Base-by-base conservation (phyloP, 192 early-diverging fungal genomes). In the Funneliformis geosporum region DNA sequence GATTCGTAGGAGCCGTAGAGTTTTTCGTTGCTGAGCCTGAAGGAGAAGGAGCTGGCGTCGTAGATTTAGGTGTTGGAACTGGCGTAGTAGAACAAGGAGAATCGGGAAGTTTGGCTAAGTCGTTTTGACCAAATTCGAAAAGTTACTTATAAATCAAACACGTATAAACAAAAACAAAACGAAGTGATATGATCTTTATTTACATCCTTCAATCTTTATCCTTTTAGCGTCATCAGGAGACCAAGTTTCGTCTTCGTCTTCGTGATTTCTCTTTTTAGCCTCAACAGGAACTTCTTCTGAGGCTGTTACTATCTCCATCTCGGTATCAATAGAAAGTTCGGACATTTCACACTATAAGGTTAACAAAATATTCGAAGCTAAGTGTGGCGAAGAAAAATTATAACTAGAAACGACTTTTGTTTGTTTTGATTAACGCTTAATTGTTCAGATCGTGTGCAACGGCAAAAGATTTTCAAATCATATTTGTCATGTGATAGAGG, bases 261-360 rank as follows among this genome's bases (percentile, higher is more conserved):
- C 64, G 33, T 66, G 70, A 10, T 47, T 50, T 73, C 70, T 42
- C n/a, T 73, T 73, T 43, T 73, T 73, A 50, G 33, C n/a, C 28
- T 73, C 70, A 28, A 55, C 16, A 21, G 50, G 50, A 21, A 55
- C 50, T 55, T 55, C 50, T 55, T 55, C 50, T 55, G 50, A 55
- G 18, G 18, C 21, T n/a, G 50, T 14, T n/a, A 55, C 50, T 55
- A 55, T 14, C 16, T 55, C 50, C 50, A 55, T 55, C 50, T 55
- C 50, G 16, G 18, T 55, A 21, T 55, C 50, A 9, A 44, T 5
- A 44, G 43, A 44, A 44, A 44, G 5, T 3, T 55, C 50, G 50
- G 50, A 55, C 50, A 55, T 55, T 50, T 55, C 21, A 18, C 50
- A 55, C 50, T n/a, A n/a, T 21, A 55, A 55, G 21, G 16, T 18